These are phyloP conservation scores for Thermomyces lanuginosus DNA, from an alignment of 2,329 filamentous ascomycete species.

Conservation along the genomic window DNA sequence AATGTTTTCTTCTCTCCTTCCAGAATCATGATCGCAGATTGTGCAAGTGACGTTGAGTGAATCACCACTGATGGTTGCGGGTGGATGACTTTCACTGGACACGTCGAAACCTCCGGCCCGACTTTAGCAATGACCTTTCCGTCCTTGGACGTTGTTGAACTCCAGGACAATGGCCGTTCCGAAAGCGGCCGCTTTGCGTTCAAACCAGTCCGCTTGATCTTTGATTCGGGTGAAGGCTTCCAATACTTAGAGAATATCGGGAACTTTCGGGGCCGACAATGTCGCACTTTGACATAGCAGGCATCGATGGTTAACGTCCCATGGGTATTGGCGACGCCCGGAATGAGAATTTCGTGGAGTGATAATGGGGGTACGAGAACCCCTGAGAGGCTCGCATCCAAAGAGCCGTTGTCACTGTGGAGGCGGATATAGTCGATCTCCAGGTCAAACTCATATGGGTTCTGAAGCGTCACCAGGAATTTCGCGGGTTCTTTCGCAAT, in stretches of 20 bases:
- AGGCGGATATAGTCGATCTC: conserved; percentile 71
- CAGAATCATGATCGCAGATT: conserved; percentile 78
- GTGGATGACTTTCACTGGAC: conserved; percentile 56
- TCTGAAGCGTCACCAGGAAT: conserved; percentile 75
- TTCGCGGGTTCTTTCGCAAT: conserved; percentile 63
- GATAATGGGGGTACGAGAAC: conserved; percentile 64
- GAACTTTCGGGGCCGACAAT: conserved; percentile 69
- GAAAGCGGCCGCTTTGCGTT: conserved; percentile 35
- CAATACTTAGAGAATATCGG: conserved; percentile 66
- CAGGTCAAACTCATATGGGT: conserved; percentile 83
- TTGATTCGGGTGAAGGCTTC: conserved; percentile 51
- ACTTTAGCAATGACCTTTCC: conserved; percentile 18
- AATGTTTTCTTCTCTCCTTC: conserved; percentile 74
- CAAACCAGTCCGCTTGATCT: conserved; percentile 61
- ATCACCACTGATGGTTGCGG: conserved; percentile 63
- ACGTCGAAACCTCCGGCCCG: conserved; percentile 20
- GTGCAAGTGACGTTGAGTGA: conserved; percentile 59
- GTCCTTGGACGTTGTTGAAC: conserved; percentile 24
- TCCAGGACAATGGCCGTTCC: conserved; percentile 33
- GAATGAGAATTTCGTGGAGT: conserved; percentile 60
- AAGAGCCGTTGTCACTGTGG: conserved; percentile 54
- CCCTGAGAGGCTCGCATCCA: conserved; percentile 49
- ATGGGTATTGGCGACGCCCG: conserved; percentile 47
- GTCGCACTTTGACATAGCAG: conserved; percentile 61
- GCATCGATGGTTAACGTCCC: conserved; percentile 61